Evolutionary conservation across 78 protist genomes (phyloP).

Genomic region (Cyanophora paradoxa): DNA sequence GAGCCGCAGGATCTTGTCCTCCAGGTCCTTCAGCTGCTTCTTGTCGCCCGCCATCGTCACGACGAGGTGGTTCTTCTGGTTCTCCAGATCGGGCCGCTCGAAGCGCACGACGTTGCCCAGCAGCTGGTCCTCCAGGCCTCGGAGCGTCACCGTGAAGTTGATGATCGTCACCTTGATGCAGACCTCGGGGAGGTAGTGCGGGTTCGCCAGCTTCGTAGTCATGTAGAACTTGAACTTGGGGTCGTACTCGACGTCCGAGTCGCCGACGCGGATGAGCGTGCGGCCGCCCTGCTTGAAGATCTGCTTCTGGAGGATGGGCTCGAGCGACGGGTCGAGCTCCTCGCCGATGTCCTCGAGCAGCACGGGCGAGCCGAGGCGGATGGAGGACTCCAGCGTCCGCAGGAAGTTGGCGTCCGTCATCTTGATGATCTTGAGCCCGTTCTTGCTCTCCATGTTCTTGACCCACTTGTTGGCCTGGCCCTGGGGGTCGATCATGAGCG

Average conservation of each 20-base stretch:
- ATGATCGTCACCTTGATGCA: conserved; percentile 66
- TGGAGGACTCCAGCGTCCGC: conserved; percentile 37
- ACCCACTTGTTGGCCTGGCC: conserved; percentile 78
- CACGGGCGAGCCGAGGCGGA: conserved; percentile 58
- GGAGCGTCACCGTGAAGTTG: conserved; percentile 74
- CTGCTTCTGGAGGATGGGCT: conserved; percentile 57
- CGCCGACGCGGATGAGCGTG: conserved; percentile 46
- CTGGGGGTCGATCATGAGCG: conserved; percentile 80
- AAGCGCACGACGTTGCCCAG: conserved; percentile 53
- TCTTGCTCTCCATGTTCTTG: conserved; percentile 32
- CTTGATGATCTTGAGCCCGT: conserved; percentile 34
- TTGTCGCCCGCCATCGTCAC: conserved; percentile 39
- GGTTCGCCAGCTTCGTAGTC: conserved; percentile 68
- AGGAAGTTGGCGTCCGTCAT: conserved; percentile 41
- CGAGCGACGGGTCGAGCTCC: conserved; percentile 60
- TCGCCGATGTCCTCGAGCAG: conserved; percentile 73
- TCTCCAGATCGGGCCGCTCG: conserved; percentile 65
- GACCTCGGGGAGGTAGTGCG: conserved; percentile 68
- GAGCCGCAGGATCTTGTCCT: conserved; percentile 49
- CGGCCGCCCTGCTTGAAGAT: conserved; percentile 49
- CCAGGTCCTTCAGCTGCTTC: conserved; percentile 40
- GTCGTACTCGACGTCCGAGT: conserved; percentile 57
- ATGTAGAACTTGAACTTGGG: conserved; percentile 57
- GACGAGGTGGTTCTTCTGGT: conserved; percentile 35
- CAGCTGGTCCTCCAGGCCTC: conserved; percentile 61